These are phyloP conservation scores for Candida qinlingensis DNA, from an alignment of 805 yeast species.

Conservation along the genomic window DNA sequence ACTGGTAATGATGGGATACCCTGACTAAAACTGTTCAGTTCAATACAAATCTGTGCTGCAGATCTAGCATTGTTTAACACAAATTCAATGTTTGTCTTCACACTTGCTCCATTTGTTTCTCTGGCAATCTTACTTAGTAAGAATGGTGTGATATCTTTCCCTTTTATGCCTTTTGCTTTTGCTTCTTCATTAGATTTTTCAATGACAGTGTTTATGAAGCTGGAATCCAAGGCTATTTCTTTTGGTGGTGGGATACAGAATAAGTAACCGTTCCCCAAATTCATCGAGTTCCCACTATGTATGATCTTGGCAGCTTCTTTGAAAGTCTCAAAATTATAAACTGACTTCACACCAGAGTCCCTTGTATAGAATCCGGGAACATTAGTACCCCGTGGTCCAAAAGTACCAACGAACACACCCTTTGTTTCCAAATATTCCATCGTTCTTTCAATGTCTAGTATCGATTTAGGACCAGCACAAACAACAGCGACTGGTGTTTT, in stretches of 20 bases:
- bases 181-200: conserved; percentile 57
- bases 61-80: conserved; percentile 70
- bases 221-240: conserved; percentile 50
- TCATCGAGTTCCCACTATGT: conserved; percentile 41
- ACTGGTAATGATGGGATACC: not conserved
- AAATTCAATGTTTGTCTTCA: conserved; percentile 65
- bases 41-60: conserved; percentile 63
- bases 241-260: conserved; percentile 82
- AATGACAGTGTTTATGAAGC: conserved; percentile 50
- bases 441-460: conserved; percentile 73
- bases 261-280: conserved; percentile 60
- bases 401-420: conserved; percentile 81
- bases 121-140: conserved; percentile 58
- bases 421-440: conserved; percentile 86
- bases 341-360: conserved; percentile 69
- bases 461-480: conserved; percentile 88
- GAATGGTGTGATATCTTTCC: conserved; percentile 80
- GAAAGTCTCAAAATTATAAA: conserved; percentile 52
- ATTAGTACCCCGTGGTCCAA: conserved; percentile 43
- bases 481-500: conserved; percentile 85
- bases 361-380: conserved; percentile 82
- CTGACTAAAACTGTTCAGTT: conserved; percentile 1
- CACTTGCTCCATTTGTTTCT: conserved; percentile 65
- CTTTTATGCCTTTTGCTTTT: conserved; percentile 42
- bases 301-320: conserved; percentile 60